phyloP scores from a whole-genome alignment of 495 filamentous ascomycete genomes.

The Cairneyella variabilis region DNA sequence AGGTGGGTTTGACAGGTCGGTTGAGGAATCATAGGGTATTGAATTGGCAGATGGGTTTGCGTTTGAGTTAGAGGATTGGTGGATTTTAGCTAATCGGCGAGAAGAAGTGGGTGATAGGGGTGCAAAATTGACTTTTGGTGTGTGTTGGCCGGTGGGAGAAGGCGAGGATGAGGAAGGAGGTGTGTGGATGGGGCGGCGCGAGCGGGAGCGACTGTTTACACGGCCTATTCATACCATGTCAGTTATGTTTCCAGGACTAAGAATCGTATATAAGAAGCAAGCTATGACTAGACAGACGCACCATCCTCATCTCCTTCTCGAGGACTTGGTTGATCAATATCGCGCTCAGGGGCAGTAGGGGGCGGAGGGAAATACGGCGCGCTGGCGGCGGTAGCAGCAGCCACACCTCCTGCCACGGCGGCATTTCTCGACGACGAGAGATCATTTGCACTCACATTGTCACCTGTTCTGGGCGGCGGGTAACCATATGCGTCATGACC shows the following conservation, averaged over 20 bases:
- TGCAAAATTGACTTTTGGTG: conserved; percentile 22
- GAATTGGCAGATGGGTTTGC: conserved; percentile 5
- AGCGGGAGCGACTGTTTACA: too few species aligned
- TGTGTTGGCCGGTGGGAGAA: neutral
- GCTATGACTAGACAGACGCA: conserved; percentile 14
- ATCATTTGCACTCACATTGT: conserved; percentile 30
- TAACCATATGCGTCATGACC: conserved; percentile 18
- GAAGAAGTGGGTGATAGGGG: conserved; percentile 26
- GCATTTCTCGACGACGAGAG: too few species aligned
- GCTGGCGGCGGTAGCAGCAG: neutral
- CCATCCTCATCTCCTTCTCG: conserved; percentile 18
- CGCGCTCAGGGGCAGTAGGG: conserved; percentile 20
- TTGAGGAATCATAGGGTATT: conserved; percentile 45
- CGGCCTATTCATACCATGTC: neutral
- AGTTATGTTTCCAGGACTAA: neutral
- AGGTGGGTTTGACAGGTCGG: conserved; percentile 38
- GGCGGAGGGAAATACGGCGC: conserved; percentile 25
- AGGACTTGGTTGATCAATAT: conserved; percentile 11
- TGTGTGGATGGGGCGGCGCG: neutral
- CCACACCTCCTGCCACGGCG: too few species aligned
- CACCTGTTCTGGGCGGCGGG: conserved; percentile 21
- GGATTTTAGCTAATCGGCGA: conserved; percentile 10
- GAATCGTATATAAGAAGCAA: neutral
- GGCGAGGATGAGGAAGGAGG: conserved; percentile 5
- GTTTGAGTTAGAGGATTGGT: conserved; percentile 3